These are phyloP conservation scores for Rosa hybrid DNA, from an alignment of 331 rosid genomes.

Conservation along the genomic window DNA sequence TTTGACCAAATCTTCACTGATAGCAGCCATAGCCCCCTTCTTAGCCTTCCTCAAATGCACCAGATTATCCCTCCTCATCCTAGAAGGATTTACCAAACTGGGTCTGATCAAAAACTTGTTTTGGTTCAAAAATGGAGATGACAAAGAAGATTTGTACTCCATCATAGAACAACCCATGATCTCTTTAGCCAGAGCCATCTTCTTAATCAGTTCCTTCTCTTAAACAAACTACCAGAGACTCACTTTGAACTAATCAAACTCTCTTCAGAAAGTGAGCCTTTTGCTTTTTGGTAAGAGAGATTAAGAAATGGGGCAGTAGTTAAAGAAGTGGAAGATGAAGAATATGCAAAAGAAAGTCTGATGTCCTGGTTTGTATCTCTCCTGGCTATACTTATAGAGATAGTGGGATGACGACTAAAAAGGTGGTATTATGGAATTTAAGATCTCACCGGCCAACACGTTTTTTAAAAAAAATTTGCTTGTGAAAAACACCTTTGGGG, in stretches of 20 bases:
- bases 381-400: constrained; percentile 14
- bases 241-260: constrained; percentile 13
- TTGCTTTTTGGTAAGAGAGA: constrained; percentile 2
- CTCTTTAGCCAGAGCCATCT: constrained; percentile 67
- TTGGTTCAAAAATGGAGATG: constrained; percentile 38
- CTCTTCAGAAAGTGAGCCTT: constrained; percentile 4
- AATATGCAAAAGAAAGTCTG: not conserved
- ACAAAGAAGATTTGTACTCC: constrained; percentile 39
- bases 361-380: constrained; percentile 16
- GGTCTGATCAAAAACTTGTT: constrained; percentile 33
- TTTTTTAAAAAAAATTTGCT: constrained; percentile 10
- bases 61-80: constrained; percentile 25
- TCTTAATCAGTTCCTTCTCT: not conserved
- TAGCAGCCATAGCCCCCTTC: constrained; percentile 69
- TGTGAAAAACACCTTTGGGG: constrained; percentile 25
- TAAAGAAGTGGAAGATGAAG: constrained; percentile 11
- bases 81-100: constrained; percentile 31
- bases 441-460: constrained; percentile 65
- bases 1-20: constrained; percentile 76
- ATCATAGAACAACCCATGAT: constrained; percentile 46
- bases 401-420: not conserved
- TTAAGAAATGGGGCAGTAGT: not conserved
- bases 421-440: constrained; percentile 3
- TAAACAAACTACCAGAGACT: not conserved
- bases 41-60: constrained; percentile 41